Percentiles rank a stretch among this genome's conserved stretches.
phyloP scores from a whole-genome alignment of 805 yeast genomes.

The Candida silvicultrix region DNA sequence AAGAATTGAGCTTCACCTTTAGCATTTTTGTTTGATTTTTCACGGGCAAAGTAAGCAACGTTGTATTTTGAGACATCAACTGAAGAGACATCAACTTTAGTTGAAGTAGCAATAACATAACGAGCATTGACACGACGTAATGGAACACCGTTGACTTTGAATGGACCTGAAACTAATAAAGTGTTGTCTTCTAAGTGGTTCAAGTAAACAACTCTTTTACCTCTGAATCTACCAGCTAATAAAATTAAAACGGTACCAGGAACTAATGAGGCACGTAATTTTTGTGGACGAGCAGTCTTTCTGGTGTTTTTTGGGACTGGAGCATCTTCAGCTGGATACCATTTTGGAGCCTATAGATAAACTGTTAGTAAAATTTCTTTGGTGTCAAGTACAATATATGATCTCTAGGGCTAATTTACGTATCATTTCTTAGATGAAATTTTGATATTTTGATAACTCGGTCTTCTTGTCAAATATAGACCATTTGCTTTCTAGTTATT shows the following conservation, averaged over 20 bases:
- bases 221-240: constrained; percentile 99
- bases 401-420: neutral
- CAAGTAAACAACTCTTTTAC: constrained; percentile 98
- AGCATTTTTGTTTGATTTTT: constrained; percentile 68
- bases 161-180: constrained; percentile 95
- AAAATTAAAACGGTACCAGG: constrained; percentile 98
- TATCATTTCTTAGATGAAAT: too few species aligned
- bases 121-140: constrained; percentile 98
- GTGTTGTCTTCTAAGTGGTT: constrained; percentile 98
- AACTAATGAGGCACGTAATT: constrained; percentile 89
- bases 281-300: constrained; percentile 89
- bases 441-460: too few species aligned
- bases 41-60: constrained; percentile 95
- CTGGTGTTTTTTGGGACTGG: constrained; percentile 85
- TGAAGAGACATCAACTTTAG: constrained; percentile 72
- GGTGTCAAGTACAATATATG: neutral
- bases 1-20: constrained; percentile 93
- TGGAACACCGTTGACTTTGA: constrained; percentile 99
- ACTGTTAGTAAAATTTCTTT: constrained; percentile 1
- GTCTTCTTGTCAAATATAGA: too few species aligned
- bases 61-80: constrained; percentile 88
- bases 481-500: too few species aligned
- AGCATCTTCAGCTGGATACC: constrained; percentile 91
- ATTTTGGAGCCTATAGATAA: constrained; percentile 62
- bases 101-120: constrained; percentile 98